A percentile compares a stretch with the other conserved stretches of the same genome.
phyloP scores from a whole-genome alignment of 306 rosid species.

The Cicer bijugum region DNA sequence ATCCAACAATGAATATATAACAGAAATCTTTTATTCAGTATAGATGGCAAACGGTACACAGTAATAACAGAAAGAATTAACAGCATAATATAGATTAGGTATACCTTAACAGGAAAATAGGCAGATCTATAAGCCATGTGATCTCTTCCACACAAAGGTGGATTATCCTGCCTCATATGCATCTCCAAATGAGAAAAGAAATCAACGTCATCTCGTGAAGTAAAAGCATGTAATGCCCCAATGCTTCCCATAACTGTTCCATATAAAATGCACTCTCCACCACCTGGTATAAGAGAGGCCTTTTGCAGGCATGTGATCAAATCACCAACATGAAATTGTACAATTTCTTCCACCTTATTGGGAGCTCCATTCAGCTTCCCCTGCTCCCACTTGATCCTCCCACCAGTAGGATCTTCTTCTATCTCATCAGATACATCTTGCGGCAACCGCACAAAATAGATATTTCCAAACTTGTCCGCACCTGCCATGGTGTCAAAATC shows the following conservation, averaged over 20 bases:
- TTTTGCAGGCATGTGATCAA: constrained; percentile 83
- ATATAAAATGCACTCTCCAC: constrained; percentile 87
- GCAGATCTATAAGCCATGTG: constrained; percentile 98
- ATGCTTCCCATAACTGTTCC: constrained; percentile 97
- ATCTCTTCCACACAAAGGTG: constrained; percentile 96
- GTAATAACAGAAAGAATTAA: constrained; percentile 31
- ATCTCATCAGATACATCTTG: constrained; percentile 96
- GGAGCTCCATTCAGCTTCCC: constrained; percentile 96
- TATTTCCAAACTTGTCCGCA: constrained; percentile 93
- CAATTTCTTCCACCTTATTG: constrained; percentile 94
- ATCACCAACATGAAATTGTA: constrained; percentile 90
- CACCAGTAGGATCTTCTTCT: constrained; percentile 99
- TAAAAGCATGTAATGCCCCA: constrained; percentile 93
- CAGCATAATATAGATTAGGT: constrained; percentile 25
- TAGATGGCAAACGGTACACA: constrained; percentile 20
- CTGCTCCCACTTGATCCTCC: constrained; percentile 97
- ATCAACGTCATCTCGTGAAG: constrained; percentile 95
- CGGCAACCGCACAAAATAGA: constrained; percentile 83
- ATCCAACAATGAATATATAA: constrained; percentile 18
- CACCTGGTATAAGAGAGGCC: constrained; percentile 97
- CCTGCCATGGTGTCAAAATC: constrained; percentile 99
- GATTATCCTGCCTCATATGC: constrained; percentile 97
- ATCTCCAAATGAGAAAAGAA: constrained; percentile 98
- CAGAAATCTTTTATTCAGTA: not conserved
- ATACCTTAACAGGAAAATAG: constrained; percentile 94